Evolutionary conservation across 169 alveolate genomes (phyloP), one percentile per base, ranked within the genome.

Genomic region (Plasmodium vinckei): DNA sequence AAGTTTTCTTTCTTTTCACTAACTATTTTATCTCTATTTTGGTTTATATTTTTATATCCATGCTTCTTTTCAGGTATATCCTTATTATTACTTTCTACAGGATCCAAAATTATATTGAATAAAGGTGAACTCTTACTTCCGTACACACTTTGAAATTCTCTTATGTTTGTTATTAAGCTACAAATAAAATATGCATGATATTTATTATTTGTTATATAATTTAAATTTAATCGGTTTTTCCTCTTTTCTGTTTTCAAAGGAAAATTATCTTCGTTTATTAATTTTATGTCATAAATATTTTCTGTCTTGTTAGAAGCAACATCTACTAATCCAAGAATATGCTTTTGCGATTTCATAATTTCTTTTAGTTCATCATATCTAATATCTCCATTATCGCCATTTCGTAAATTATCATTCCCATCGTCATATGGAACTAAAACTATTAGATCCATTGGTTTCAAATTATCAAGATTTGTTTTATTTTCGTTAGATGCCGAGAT

Each of bases 81-180:
- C 25, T 25, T 54, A 54, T 27, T 39, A 33, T 33, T 33, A 33
- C 42, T 5, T 47, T 23, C 75, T 9, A 23, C 25, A 23, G 90
- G 90, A 47, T 82, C 67, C 33, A 82, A 61, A 67, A 82, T 56
- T 27, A 46, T 47, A 49, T 54, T 65, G 61, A 67, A 82, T 42
- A 82, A 51, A 27, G 90, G 57, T 23, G 86, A 82, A 25, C 33
- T 56, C 49, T 61, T 67, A 33, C 73, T 82, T 51, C 67, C 23
- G 15, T 82, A 82, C 9, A 82, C 84, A 21, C 90, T 82, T 17
- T 82, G 90, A 82, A 82, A 82, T 82, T 82, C 90, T 39, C 90
- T 82, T 21, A 82, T 69, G 68, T 82, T 54, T 44, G 90, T 82
- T 84, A 82, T 82, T 46, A 82, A 51, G 23, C 69, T 82, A 67